Evolutionary conservation across 2,329 filamentous ascomycete genomes (phyloP).

Genomic region (Fusarium palustre): DNA sequence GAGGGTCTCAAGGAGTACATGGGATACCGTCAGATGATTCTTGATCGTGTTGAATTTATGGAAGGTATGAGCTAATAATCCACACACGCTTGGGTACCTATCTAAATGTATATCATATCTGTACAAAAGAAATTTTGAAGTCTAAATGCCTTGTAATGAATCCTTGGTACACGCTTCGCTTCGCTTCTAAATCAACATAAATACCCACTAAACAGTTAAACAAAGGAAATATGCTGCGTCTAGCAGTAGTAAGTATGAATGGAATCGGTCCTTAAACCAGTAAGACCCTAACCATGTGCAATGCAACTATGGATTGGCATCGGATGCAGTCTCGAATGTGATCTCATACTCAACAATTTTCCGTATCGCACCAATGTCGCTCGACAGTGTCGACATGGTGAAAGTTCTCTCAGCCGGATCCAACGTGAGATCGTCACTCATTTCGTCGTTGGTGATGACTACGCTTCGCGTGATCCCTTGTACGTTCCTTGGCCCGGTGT

Average conservation of each 20-base stretch:
- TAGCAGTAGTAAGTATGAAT: not conserved
- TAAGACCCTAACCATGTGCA: not conserved
- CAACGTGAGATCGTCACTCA: conserved; percentile 54
- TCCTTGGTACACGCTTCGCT: not conserved
- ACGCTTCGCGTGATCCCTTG: conserved; percentile 46
- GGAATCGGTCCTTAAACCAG: not conserved
- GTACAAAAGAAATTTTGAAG: conserved; percentile 29
- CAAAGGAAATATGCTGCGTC: not conserved
- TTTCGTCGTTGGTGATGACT: conserved; percentile 46
- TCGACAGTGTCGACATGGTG: conserved; percentile 22
- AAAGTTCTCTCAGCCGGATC: conserved; percentile 34
- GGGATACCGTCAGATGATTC: conserved; percentile 84
- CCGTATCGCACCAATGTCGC: conserved; percentile 46
- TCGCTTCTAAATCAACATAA: not conserved
- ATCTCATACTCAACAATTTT: conserved; percentile 54
- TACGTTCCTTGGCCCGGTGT: conserved; percentile 48
- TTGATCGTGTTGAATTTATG: conserved; percentile 92
- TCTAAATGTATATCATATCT: conserved; percentile 35
- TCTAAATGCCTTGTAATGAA: not conserved
- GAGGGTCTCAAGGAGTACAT: conserved; percentile 86
- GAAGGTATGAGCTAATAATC: conserved; percentile 77
- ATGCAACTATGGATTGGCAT: conserved; percentile 12
- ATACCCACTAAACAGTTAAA: not conserved
- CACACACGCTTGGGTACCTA: not conserved
- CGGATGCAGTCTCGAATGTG: conserved; percentile 47